phyloP scores from a whole-genome alignment of 257 asterid genomes.

The Oldenlandia corymbosa region DNA sequence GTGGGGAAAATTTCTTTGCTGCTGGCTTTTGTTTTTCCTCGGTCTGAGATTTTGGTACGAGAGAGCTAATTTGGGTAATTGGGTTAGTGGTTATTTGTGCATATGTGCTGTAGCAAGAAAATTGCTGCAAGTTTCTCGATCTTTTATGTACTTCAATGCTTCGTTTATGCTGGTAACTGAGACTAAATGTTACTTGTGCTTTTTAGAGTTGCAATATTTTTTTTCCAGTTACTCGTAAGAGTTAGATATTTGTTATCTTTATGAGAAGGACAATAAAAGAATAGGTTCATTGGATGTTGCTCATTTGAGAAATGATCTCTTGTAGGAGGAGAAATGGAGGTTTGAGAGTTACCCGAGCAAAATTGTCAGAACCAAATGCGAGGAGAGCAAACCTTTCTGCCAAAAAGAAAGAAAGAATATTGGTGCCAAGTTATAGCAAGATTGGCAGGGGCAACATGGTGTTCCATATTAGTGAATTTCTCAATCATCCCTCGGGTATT shows the following conservation, averaged over 20 bases:
- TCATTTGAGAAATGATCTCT: slow-evolving; percentile 4
- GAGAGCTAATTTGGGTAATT: no score
- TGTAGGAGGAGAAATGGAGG: slow-evolving; percentile 41
- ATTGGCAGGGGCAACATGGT: slow-evolving; percentile 22
- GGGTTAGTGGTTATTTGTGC: no score
- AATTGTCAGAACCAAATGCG: slow-evolving; percentile 42
- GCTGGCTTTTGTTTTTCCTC: not conserved
- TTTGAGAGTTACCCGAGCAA: slow-evolving; percentile 32
- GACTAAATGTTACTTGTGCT: not conserved
- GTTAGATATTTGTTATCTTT: not conserved
- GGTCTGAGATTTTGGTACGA: no score
- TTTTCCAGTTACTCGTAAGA: not conserved
- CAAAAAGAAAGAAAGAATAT: slow-evolving; percentile 57
- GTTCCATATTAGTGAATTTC: slow-evolving; percentile 53
- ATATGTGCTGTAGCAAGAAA: no score
- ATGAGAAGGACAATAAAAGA: no score
- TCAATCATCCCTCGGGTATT: slow-evolving; percentile 69
- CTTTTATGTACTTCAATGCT: no score
- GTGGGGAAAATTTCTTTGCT: not conserved
- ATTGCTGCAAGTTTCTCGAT: no score
- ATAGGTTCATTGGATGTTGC: not conserved
- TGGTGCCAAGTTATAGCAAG: slow-evolving; percentile 47
- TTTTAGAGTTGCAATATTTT: not conserved
- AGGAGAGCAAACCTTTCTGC: slow-evolving; percentile 67
- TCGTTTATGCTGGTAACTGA: not conserved